Conservation (phyloP, 2,329 filamentous ascomycete genomes). For the Zasmidium cellare region DNA sequence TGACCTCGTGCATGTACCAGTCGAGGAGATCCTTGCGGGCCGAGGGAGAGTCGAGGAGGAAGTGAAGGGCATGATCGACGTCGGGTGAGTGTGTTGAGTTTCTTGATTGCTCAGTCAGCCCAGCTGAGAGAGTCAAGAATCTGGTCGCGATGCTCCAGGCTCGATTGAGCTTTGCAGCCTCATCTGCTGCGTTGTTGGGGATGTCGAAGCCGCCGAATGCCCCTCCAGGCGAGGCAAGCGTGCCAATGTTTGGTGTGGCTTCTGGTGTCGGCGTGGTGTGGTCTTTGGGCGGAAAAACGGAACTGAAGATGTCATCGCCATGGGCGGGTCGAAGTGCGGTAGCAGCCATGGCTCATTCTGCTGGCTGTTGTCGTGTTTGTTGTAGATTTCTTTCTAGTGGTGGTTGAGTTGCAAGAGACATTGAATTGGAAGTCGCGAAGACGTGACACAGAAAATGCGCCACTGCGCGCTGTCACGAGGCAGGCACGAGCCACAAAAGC, state of each 20-base stretch:
- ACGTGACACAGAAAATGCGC: neutral
- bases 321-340: constrained; percentile 1
- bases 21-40: constrained; percentile 37
- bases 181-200: constrained; percentile 38
- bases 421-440: neutral
- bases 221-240: constrained; percentile 37
- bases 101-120: neutral
- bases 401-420: neutral
- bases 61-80: constrained; percentile 16
- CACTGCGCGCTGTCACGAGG: neutral
- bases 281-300: constrained; percentile 46
- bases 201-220: constrained; percentile 43
- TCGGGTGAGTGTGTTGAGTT: constrained; percentile 11
- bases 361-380: neutral
- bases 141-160: constrained; percentile 51
- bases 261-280: constrained; percentile 47
- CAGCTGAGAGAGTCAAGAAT: constrained; percentile 32
- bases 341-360: constrained; percentile 17
- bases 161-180: constrained; percentile 38
- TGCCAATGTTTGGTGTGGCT: constrained; percentile 44
- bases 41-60: constrained; percentile 10
- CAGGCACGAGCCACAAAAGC: neutral
- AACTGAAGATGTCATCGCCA: constrained; percentile 33
- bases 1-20: constrained; percentile 49
- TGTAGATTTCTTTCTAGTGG: neutral